Evolutionary conservation across 1,139 yeast species (phyloP).

Genomic region (Blastobotrys serpentis): DNA sequence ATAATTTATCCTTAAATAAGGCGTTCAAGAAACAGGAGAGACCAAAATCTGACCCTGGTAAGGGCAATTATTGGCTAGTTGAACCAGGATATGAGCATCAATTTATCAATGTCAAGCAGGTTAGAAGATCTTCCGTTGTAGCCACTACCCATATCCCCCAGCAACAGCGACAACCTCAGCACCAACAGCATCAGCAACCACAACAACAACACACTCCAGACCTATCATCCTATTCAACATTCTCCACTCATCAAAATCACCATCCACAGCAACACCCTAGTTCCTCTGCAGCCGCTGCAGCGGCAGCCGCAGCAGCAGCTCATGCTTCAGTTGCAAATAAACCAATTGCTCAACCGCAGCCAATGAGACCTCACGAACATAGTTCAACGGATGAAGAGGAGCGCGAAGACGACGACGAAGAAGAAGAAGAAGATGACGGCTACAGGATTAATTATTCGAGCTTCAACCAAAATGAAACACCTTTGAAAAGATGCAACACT

Average conservation of each 20-base stretch:
- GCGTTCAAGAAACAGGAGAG: slow-evolving; percentile 89
- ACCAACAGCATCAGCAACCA: not conserved
- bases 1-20: slow-evolving; percentile 77
- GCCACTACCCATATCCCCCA: slow-evolving; percentile 1
- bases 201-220: not conserved
- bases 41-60: slow-evolving; percentile 80
- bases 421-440: slow-evolving; percentile 22
- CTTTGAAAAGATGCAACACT: slow-evolving; percentile 38
- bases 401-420: slow-evolving; percentile 28
- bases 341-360: not conserved
- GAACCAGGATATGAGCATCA: slow-evolving; percentile 79
- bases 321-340: not conserved
- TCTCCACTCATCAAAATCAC: not conserved
- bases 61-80: slow-evolving; percentile 96
- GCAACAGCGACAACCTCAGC: not conserved
- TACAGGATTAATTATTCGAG: not conserved
- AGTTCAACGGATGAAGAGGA: slow-evolving; percentile 26
- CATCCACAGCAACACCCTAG: slow-evolving; percentile 1
- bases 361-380: too few species aligned
- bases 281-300: not conserved
- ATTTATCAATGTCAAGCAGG: slow-evolving; percentile 55
- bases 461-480: slow-evolving; percentile 18
- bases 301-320: slow-evolving; percentile 3
- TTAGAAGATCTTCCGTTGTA: slow-evolving; percentile 10
- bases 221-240: not conserved